Conservation (phyloP, 31 red algal species). For the Pterothamnion heteromorphum region DNA sequence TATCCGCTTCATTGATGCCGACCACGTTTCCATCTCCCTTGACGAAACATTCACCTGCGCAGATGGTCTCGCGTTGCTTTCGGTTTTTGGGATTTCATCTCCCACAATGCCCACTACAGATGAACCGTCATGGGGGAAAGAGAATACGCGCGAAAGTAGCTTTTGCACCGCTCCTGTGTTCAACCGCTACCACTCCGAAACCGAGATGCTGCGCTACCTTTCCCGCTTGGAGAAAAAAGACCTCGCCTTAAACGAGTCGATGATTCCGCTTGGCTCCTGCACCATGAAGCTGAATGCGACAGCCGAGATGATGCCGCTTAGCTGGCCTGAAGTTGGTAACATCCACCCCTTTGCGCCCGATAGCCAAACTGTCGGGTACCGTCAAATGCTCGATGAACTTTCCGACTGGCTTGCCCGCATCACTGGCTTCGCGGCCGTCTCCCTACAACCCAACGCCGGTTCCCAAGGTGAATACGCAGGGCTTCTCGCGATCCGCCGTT, state of each 20-base stretch:
- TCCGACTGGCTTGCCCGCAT: slow-evolving; percentile 80
- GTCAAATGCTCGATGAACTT: slow-evolving; percentile 86
- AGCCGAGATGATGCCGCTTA: slow-evolving; percentile 89
- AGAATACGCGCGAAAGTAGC: slow-evolving; percentile 55
- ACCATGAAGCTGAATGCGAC: slow-evolving; percentile 99
- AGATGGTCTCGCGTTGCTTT: slow-evolving; percentile 56
- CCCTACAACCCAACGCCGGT: slow-evolving; percentile 96
- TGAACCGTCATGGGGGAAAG: slow-evolving; percentile 17
- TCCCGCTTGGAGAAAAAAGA: slow-evolving; percentile 75
- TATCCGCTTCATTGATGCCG: slow-evolving; percentile 58
- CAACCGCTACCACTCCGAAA: slow-evolving; percentile 89
- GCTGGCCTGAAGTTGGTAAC: slow-evolving; percentile 84
- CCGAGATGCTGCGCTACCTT: slow-evolving; percentile 94
- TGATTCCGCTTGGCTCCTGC: slow-evolving; percentile 98
- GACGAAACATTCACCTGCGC: slow-evolving; percentile 81
- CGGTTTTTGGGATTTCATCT: slow-evolving; percentile 57
- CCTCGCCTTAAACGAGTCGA: slow-evolving; percentile 89
- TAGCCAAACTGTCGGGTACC: slow-evolving; percentile 89
- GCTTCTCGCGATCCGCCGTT: slow-evolving; percentile 83
- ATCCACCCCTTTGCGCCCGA: slow-evolving; percentile 88
- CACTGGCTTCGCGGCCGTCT: slow-evolving; percentile 87
- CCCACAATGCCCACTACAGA: slow-evolving; percentile 44
- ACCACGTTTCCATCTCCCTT: slow-evolving; percentile 76
- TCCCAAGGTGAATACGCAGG: slow-evolving; percentile 98
- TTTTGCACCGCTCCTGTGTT: slow-evolving; percentile 96